Conservation (phyloP, 2,329 filamentous ascomycete genomes). For the Metarhizium humberi region DNA sequence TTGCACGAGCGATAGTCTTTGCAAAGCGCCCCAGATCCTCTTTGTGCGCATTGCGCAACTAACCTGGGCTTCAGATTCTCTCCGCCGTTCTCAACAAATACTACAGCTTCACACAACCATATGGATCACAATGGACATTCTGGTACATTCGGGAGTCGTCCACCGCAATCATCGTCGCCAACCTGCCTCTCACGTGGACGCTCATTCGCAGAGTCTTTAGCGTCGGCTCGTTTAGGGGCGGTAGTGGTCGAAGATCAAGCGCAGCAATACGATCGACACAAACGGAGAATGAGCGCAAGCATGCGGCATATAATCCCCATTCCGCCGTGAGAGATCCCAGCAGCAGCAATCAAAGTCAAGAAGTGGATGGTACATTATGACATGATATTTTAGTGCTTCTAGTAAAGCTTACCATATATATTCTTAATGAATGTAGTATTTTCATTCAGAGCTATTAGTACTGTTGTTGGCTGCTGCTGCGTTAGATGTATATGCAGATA, state of each 20-base stretch:
- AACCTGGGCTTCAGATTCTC: slow-evolving; percentile 27
- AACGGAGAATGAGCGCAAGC: not conserved
- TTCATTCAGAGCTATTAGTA: too few species aligned
- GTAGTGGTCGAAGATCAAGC: not conserved
- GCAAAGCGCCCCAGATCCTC: too few species aligned
- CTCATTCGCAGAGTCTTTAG: slow-evolving; percentile 26
- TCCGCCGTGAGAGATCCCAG: not conserved
- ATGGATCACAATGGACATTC: slow-evolving; percentile 27
- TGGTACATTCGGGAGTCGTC: slow-evolving; percentile 37
- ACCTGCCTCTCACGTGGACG: slow-evolving; percentile 33
- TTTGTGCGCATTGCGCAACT: not conserved
- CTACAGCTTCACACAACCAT: slow-evolving; percentile 31
- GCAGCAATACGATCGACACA: not conserved
- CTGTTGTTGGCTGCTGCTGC: too few species aligned
- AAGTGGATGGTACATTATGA: not conserved
- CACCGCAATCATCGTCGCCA: slow-evolving; percentile 32
- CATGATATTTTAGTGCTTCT: not conserved
- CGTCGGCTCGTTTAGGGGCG: slow-evolving; percentile 14
- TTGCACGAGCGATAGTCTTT: slow-evolving; percentile 1
- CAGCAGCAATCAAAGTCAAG: not conserved
- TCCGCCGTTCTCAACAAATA: slow-evolving; percentile 38
- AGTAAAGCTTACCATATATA: not conserved
- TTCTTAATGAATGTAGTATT: not conserved
- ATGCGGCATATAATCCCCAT: not conserved
- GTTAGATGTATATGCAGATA: too few species aligned